Percentiles rank a stretch among this genome's conserved stretches.
These are phyloP conservation scores for Colletotrichum sp. DNA, from an alignment of 2,329 filamentous ascomycete genomes.

Conservation along the genomic window DNA sequence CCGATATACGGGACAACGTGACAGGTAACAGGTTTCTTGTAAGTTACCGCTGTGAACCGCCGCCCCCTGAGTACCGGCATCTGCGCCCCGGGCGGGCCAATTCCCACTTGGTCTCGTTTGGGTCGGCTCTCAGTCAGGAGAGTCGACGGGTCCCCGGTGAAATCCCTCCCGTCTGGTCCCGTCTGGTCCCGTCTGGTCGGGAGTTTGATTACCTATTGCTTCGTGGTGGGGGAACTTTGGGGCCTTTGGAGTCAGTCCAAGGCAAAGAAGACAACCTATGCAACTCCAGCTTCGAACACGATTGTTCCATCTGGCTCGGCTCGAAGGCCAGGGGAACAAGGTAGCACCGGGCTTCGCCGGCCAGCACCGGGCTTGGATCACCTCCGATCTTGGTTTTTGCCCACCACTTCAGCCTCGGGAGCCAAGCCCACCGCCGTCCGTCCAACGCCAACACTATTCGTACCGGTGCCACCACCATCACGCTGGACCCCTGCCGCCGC, in stretches of 20 bases:
- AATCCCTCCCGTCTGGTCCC: background rate
- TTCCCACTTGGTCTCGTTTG: slow-evolving; percentile 12
- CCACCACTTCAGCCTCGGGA: background rate
- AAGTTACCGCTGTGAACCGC: slow-evolving; percentile 9
- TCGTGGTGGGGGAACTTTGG: background rate
- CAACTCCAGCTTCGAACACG: background rate
- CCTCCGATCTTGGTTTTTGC: background rate
- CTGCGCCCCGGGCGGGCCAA: slow-evolving; percentile 16
- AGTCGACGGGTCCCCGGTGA: background rate
- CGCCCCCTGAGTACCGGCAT: slow-evolving; percentile 14
- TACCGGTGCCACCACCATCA: background rate
- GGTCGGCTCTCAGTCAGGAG: background rate
- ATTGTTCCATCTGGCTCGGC: background rate
- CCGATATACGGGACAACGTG: background rate
- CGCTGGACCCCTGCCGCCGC: background rate
- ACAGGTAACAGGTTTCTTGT: slow-evolving; percentile 9
- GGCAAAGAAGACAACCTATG: background rate
- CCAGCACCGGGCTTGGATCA: background rate
- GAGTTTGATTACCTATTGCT: slow-evolving; percentile 15
- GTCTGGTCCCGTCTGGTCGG: background rate
- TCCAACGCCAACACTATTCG: background rate
- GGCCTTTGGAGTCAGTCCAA: background rate
- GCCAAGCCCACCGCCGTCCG: background rate
- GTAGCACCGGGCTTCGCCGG: background rate
- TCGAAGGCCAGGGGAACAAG: background rate